phyloP scores from a whole-genome alignment of 768 basidiomycete genomes.

The Hericium alpestre region DNA sequence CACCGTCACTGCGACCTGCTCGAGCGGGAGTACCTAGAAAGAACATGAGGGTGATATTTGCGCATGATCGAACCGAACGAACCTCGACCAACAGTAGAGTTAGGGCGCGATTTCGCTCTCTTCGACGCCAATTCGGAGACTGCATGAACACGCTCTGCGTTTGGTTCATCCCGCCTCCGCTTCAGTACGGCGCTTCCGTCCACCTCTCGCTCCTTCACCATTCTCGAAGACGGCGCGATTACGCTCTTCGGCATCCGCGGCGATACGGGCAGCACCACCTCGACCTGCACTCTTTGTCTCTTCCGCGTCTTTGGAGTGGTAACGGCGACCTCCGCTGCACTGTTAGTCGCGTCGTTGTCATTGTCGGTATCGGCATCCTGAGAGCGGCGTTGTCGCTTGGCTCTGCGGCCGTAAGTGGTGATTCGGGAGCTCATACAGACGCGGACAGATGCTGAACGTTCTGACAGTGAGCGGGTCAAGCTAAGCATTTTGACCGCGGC shows the following conservation, averaged over 20 bases:
- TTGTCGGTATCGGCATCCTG: background rate
- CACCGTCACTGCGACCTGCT: background rate
- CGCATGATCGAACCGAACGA: background rate
- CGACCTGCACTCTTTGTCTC: slow-evolving; percentile 22
- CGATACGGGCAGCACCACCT: slow-evolving; percentile 16
- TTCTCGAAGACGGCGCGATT: background rate
- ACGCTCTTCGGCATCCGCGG: background rate
- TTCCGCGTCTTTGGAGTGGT: slow-evolving; percentile 17
- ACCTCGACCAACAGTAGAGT: background rate
- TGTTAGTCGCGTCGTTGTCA: background rate
- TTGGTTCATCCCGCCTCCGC: background rate
- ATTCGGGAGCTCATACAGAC: slow-evolving; percentile 2
- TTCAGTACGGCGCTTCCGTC: background rate
- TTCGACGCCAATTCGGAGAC: background rate
- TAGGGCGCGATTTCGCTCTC: background rate
- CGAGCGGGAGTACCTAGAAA: background rate
- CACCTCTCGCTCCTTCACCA: background rate
- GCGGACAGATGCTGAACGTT: background rate
- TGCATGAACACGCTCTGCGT: background rate
- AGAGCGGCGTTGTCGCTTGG: background rate
- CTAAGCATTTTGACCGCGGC: background rate
- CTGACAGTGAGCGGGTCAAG: background rate
- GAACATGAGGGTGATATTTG: background rate
- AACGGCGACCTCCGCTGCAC: slow-evolving; percentile 1
- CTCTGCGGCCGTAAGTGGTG: slow-evolving; percentile 4